Evolutionary conservation across 495 filamentous ascomycete genomes (phyloP).

Genomic region (Neurospora cerealis): DNA sequence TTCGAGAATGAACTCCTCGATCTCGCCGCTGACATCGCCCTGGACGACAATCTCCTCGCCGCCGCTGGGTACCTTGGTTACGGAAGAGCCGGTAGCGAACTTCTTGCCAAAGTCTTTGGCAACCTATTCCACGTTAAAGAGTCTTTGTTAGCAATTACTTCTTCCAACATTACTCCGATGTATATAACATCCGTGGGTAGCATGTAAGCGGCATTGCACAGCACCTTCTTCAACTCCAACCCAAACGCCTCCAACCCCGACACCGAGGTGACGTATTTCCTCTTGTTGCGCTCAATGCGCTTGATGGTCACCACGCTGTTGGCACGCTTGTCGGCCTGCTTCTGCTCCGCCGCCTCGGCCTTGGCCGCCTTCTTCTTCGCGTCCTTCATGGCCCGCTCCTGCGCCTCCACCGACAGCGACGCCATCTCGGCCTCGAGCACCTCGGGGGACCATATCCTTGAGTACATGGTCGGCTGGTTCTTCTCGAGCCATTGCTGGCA

Average conservation of each 20-base stretch:
- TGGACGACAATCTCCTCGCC: constrained; percentile 97
- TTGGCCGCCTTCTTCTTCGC: constrained; percentile 83
- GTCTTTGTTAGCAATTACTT: no score
- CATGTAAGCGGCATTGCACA: neutral
- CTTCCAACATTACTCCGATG: no score
- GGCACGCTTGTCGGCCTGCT: constrained; percentile 65
- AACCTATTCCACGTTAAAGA: constrained; percentile 8
- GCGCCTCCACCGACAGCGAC: constrained; percentile 75
- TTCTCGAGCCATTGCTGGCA: constrained; percentile 92
- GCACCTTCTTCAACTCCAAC: constrained; percentile 81
- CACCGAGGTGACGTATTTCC: constrained; percentile 91
- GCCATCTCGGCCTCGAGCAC: constrained; percentile 72
- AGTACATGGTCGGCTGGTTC: constrained; percentile 60
- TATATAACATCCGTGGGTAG: no score
- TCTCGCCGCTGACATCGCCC: constrained; percentile 91
- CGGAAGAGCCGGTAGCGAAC: constrained; percentile 87
- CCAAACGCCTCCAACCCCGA: constrained; percentile 81
- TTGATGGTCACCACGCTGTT: constrained; percentile 82
- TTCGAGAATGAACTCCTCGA: constrained; percentile 82
- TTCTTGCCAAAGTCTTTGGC: constrained; percentile 85
- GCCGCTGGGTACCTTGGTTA: constrained; percentile 78
- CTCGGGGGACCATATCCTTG: constrained; percentile 75
- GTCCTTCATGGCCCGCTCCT: constrained; percentile 88
- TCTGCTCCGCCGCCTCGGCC: constrained; percentile 71
- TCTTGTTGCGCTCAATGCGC: constrained; percentile 94